Conservation (phyloP, 2,329 filamentous ascomycete species). For the Metarhizium robertsii region DNA sequence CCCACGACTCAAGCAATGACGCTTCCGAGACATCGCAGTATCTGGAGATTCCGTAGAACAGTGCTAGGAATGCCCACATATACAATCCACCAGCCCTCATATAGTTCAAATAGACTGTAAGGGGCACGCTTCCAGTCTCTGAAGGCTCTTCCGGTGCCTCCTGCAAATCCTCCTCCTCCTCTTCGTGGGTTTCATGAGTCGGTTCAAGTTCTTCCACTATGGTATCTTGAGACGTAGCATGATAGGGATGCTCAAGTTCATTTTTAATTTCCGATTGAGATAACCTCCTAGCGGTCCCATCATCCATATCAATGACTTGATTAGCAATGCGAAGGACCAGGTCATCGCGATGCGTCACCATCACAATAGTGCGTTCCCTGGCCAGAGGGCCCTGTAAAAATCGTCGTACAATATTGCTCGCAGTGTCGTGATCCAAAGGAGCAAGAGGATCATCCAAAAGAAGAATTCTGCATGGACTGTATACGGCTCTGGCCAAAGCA, state of each 20-base stretch:
- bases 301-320: slow-evolving; percentile 61
- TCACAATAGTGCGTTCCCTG: slow-evolving; percentile 60
- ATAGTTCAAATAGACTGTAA: slow-evolving; percentile 74
- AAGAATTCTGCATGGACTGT: slow-evolving; percentile 46
- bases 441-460: slow-evolving; percentile 56
- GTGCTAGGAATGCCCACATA: slow-evolving; percentile 61
- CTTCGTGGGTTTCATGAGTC: slow-evolving; percentile 23
- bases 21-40: slow-evolving; percentile 55
- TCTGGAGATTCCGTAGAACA: slow-evolving; percentile 55
- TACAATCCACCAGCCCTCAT: slow-evolving; percentile 68
- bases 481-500: slow-evolving; percentile 52
- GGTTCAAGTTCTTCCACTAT: slow-evolving; percentile 13
- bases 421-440: slow-evolving; percentile 53
- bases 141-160: slow-evolving; percentile 23
- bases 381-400: slow-evolving; percentile 50
- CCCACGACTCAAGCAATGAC: slow-evolving; percentile 84
- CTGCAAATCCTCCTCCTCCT: slow-evolving; percentile 10
- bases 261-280: slow-evolving; percentile 34
- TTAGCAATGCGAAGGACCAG: slow-evolving; percentile 64
- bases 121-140: slow-evolving; percentile 60
- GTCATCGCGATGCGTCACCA: slow-evolving; percentile 74
- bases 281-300: slow-evolving; percentile 46
- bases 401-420: slow-evolving; percentile 51
- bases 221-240: slow-evolving; percentile 12
- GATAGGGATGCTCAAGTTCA: slow-evolving; percentile 28